Base-by-base conservation (phyloP, 345 rosid species). In the Geranium rotundifolium region DNA sequence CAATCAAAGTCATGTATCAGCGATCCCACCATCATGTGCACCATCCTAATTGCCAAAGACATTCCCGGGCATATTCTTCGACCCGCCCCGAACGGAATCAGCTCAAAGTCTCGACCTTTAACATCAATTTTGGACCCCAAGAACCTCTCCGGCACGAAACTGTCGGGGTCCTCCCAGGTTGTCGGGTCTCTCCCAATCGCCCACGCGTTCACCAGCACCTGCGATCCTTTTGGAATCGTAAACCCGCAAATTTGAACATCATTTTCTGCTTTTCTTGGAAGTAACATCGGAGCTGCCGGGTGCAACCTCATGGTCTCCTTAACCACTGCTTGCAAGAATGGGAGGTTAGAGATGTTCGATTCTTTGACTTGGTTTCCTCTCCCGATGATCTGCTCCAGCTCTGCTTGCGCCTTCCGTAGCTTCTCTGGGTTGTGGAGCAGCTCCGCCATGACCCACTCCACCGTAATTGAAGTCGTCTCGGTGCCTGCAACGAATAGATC, bases 361-460 rank as follows among this genome's bases (percentile, higher is more conserved):
- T 82, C 86, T 17, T 77, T 63, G 1, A 79, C 7, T 0, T 1
- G 54, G 0, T 62, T 71, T 4, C 73, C 80, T 64, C 65, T 63
- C 18, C 83, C 85, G 5, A 80, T 59, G 6, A 1, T 61, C 49
- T n/a, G n/a, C 3, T 77, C 68, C 0, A 81, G 69, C 72, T 81
- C 86, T n/a, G 20, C 59, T 31, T 41, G 63, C 4, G 79, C 83
- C 76, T 67, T 75, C 3, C 19, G 14, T 19, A 78, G 55, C 17
- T 64, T 65, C 2, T 64, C 15, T 13, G 84, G 84, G 19, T 68
- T 69, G 1, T 27, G 65, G n/a, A 83, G 72, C 13, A 83, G 29
- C 61, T 85, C 88, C 2, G 78, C 59, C 85, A 81, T 66, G 57
- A 84, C 85, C 86, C 85, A 82, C 37, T 85, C 84, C 56, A 85